Evolutionary conservation across 2,329 filamentous ascomycete genomes (phyloP), one percentile per base, ranked within the genome.

Genomic region (Colletotrichum sp.): DNA sequence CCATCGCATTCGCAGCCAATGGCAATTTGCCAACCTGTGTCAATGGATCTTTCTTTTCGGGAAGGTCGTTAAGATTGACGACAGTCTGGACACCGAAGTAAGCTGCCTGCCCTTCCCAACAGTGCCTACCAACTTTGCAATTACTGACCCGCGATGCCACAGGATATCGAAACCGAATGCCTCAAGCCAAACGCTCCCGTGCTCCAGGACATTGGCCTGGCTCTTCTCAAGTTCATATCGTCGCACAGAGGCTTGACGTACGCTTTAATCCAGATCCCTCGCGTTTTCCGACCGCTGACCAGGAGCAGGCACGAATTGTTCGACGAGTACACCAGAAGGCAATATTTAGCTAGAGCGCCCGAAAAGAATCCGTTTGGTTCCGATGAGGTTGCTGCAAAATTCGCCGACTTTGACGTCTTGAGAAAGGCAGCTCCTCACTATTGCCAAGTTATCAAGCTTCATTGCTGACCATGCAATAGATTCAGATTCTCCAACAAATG

Each of bases 1-100:
- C 32, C 87, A 92, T 75, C 92, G 90, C 79, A 90, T 99, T 79
- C 92, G 96, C 78, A 97, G 95, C 83, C 96, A 95, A 90, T 99
- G 96, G 96, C 95, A 98, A 85, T 98, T 99, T 85, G 95, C 96
- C 77, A 96, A 96, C 81, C 88, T 99, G 9, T 96, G 94, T 86
- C 96, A 99, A 86, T 99, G 96, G 90, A 95, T 99, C 77, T 95
- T 93, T 83, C 92, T 96, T 55, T 99, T 99, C 84, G 96, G 96
- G 77, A 93, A 94, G 81, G 93, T 93, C 59, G 93, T 98, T 83
- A 98, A 98, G 87, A 95, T 99, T 79, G 94, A 97, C 80, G 94
- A 98, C 78, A 93, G 94, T 82, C 90, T 98, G 78, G 95, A 96
- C 82, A 94, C 98, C 78, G 96, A 99, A 88, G 97, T 98, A 91